These are phyloP conservation scores for Casuarina cunninghamiana DNA, from an alignment of 306 rosid species.

Conservation along the genomic window DNA sequence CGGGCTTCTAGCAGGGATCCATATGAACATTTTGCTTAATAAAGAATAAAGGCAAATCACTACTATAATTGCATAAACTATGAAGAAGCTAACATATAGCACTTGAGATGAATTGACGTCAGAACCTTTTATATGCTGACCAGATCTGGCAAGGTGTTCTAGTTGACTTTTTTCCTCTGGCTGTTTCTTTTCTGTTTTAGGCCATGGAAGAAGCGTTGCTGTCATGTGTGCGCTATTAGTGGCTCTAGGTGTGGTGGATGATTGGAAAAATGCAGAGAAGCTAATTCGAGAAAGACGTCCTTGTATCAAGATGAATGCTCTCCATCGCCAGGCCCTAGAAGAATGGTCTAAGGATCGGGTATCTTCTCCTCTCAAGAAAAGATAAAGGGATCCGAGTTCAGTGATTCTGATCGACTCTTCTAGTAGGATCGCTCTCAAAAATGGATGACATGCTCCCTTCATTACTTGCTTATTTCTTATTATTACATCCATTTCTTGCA, in stretches of 20 bases:
- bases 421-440: conserved; percentile 17
- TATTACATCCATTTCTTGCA: conserved; percentile 1
- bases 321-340: conserved; percentile 71
- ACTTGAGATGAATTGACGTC: neutral
- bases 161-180: neutral
- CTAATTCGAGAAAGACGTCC: conserved; percentile 70
- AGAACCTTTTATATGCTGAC: neutral
- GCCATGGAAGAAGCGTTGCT: conserved; percentile 97
- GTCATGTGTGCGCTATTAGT: conserved; percentile 89
- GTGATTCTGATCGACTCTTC: conserved; percentile 27
- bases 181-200: conserved; percentile 27
- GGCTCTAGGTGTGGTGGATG: conserved; percentile 72
- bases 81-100: neutral
- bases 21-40: neutral
- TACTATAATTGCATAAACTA: neutral
- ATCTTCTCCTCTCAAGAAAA: conserved; percentile 47
- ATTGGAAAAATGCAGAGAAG: conserved; percentile 91
- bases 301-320: conserved; percentile 69
- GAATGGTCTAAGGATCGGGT: conserved; percentile 82
- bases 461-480: conserved; percentile 6
- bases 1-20: neutral
- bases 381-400: conserved; percentile 18
- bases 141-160: neutral
- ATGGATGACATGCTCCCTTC: conserved; percentile 12
- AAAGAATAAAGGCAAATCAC: neutral